Evolutionary conservation across 306 rosid genomes (phyloP), one percentile per base, ranked within the genome.

Genomic region (Clitoria ternatea): DNA sequence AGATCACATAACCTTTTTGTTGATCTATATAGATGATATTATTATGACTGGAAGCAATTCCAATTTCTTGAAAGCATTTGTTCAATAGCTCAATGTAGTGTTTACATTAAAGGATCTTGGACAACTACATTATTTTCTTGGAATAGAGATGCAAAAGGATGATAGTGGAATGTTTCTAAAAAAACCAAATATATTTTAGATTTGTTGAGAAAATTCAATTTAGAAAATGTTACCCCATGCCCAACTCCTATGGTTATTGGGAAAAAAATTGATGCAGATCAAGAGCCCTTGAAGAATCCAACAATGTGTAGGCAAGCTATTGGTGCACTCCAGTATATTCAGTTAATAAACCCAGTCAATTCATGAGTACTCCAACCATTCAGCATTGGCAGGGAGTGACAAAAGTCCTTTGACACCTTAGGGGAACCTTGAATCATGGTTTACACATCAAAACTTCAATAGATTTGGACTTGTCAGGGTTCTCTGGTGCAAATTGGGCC

Each of bases 221-320:
- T n/a, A n/a, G n/a, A n/a, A n/a, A n/a, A n/a, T n/a, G n/a, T n/a
- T n/a, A n/a, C n/a, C n/a, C n/a, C n/a, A n/a, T n/a, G n/a, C n/a
- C n/a, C n/a, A n/a, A n/a, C n/a, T n/a, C n/a, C n/a, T n/a, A n/a
- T n/a, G n/a, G n/a, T n/a, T n/a, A n/a, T n/a, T n/a, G n/a, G n/a
- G n/a, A n/a, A n/a, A n/a, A n/a, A n/a, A n/a, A n/a, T n/a, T n/a
- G n/a, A n/a, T n/a, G n/a, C n/a, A n/a, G n/a, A n/a, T n/a, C 4
- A 4, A 0, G 13, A 12, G 0, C 1, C 1, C 1, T 2, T 42
- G 47, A 13, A n/a, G 4, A 12, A n/a, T 14, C 6, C 19, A 4
- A 0, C 49, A 1, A 0, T 0, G 1, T n/a, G 0, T 4, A 3
- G 8, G 1, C 1, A 14, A 5, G 49, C 8, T 0, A 3, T 43